phyloP scores from a whole-genome alignment of 129 eudicot species.

The Deinandra increscens region DNA sequence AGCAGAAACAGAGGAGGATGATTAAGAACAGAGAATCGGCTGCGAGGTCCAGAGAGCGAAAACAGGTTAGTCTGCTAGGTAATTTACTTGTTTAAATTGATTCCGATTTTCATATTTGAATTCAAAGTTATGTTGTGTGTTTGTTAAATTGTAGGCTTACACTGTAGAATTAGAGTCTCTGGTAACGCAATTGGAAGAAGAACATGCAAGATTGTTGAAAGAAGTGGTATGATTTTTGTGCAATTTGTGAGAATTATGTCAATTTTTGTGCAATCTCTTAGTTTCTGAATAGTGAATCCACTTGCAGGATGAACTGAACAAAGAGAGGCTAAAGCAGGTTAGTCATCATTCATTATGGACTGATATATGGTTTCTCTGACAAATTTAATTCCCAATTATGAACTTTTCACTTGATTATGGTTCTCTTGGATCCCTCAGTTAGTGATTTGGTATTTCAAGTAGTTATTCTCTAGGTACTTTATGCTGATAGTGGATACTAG shows the following conservation, averaged over 20 bases:
- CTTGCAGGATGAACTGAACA: constrained; percentile 67
- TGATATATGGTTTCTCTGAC: constrained; percentile 1
- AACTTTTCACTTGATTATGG: neutral
- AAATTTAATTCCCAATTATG: neutral
- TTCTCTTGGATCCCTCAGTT: neutral
- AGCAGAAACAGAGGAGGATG: constrained; percentile 90
- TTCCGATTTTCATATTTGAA: neutral
- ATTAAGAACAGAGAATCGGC: constrained; percentile 88
- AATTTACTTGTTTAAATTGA: neutral
- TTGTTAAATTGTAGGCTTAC: constrained; percentile 43
- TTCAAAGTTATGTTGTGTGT: constrained; percentile 1
- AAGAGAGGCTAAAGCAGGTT: constrained; percentile 72
- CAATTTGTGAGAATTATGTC: neutral
- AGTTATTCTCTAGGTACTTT: constrained; percentile 17
- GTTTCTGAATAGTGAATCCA: neutral
- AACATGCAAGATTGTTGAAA: constrained; percentile 65
- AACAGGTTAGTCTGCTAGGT: constrained; percentile 47
- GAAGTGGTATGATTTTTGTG: constrained; percentile 54
- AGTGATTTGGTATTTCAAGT: neutral
- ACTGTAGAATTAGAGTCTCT: constrained; percentile 76
- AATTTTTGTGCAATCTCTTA: neutral
- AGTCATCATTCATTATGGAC: constrained; percentile 16
- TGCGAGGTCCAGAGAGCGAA: constrained; percentile 80
- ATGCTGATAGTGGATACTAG: neutral
- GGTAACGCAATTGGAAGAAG: constrained; percentile 81